Conservation (phyloP, 78 protist genomes). For the Bigelowiella natans region DNA sequence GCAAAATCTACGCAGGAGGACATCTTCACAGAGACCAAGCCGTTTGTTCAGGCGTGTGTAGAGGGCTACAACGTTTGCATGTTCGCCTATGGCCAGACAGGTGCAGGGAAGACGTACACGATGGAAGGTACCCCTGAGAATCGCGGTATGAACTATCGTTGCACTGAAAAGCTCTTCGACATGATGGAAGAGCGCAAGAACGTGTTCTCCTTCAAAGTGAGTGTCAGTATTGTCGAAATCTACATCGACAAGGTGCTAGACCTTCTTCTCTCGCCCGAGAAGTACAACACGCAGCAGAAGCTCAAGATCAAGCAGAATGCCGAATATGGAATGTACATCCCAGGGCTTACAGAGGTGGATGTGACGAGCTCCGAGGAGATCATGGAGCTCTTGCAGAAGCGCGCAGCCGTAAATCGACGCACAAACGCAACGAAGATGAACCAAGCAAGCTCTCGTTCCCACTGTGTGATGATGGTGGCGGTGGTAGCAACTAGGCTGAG, state of each 20-base stretch:
- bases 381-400: background rate
- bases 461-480: background rate
- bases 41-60: background rate
- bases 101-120: background rate
- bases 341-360: conserved; percentile 3
- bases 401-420: background rate
- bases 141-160: background rate
- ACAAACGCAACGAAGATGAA: conserved; percentile 2
- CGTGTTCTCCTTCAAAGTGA: background rate
- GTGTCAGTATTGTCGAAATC: background rate
- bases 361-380: background rate
- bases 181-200: background rate
- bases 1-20: background rate
- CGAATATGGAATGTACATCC: background rate
- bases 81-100: background rate
- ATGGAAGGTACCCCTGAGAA: background rate
- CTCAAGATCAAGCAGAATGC: background rate
- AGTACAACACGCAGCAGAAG: background rate
- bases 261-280: background rate
- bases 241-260: background rate
- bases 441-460: background rate
- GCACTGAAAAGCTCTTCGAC: background rate
- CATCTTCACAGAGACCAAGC: background rate
- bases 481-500: background rate
- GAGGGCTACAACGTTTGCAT: background rate